Base-by-base conservation (phyloP, 208 protist genomes). In the Phytomonas sp. region DNA sequence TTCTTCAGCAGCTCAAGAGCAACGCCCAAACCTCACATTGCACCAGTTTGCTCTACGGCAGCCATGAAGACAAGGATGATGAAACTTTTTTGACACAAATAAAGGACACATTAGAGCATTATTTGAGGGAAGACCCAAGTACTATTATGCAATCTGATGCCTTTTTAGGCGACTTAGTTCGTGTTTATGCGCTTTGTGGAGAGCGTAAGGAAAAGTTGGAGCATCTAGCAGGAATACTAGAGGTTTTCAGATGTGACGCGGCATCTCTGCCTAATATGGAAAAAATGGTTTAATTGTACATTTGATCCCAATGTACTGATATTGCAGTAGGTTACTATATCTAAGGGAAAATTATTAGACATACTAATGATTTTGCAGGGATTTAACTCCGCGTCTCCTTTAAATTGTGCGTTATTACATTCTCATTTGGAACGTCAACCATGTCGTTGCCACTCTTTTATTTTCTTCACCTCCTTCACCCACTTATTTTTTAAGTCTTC, bases 131-230 rank as follows among this genome's bases (percentile, higher is more conserved):
- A 19, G 81, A 91, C 62, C 82, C 86, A n/a, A 75, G 82, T 0
- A 78, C 70, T 37, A 60, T 92, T 31, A 74, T 82, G 30, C 75
- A 84, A 56, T 88, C 75, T 1, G 84, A 89, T 70, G 81, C 84
- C 1, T 92, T 94, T 77, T 64, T 94, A 7, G 74, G 76, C n/a
- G 86, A 88, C 60, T 71, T 81, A 72, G 84, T 86, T n/a, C 89
- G 89, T 12, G 73, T 92, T 61, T 94, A 94, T 74, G 88, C 85
- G 26, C 77, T 94, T 49, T 78, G 80, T 37, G 84, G 83, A 6
- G 80, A 85, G 56, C 79, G 75, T 29, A 63, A 70, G 40, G 72
- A 68, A 12, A 82, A 84, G 42, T 59, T 92, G 72, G 80, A 83
- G 10, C 52, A 75, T 12, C 37, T 94, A 67, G 71, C 74, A 7